Evolutionary conservation across 768 basidiomycete genomes (phyloP).

Genomic region (Boletus patriciae): DNA sequence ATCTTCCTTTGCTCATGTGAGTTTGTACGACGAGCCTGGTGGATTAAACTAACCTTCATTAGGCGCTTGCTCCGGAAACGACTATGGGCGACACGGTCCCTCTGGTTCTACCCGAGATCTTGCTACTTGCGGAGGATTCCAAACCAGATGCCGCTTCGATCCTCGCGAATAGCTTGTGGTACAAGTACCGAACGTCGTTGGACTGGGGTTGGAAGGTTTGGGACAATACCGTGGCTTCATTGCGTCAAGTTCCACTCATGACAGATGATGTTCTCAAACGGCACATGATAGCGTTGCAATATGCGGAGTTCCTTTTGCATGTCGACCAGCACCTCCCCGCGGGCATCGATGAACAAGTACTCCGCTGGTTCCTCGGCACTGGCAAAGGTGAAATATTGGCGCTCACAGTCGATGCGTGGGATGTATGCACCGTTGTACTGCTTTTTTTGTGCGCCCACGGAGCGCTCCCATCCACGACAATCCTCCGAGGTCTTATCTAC

Average conservation of each 20-base stretch:
- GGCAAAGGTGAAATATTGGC: conserved; percentile 64
- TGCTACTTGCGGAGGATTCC: conserved; percentile 59
- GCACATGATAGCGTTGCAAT: conserved; percentile 57
- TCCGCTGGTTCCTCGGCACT: conserved; percentile 69
- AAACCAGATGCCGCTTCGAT: conserved; percentile 61
- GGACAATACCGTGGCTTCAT: conserved; percentile 76
- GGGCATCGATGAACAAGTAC: conserved; percentile 68
- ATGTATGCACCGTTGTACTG: conserved; percentile 59
- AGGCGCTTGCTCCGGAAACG: conserved; percentile 45
- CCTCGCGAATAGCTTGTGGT: conserved; percentile 78
- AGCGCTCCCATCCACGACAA: conserved; percentile 68
- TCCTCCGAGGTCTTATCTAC: conserved; percentile 74
- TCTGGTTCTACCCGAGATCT: conserved; percentile 56
- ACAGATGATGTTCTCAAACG: conserved; percentile 47
- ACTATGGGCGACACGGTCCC: conserved; percentile 38
- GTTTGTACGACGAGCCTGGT: conserved; percentile 13
- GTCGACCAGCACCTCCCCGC: conserved; percentile 75
- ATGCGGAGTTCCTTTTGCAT: conserved; percentile 68
- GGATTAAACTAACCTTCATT: background rate
- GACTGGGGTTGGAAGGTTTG: conserved; percentile 84
- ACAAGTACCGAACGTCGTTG: conserved; percentile 68
- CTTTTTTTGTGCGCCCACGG: conserved; percentile 65
- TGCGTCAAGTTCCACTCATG: conserved; percentile 67
- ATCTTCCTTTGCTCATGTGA: conserved; percentile 59
- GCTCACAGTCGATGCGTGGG: conserved; percentile 65